These are phyloP conservation scores for Calonectria ilicicola DNA, from an alignment of 2,329 filamentous ascomycete species.

Conservation along the genomic window DNA sequence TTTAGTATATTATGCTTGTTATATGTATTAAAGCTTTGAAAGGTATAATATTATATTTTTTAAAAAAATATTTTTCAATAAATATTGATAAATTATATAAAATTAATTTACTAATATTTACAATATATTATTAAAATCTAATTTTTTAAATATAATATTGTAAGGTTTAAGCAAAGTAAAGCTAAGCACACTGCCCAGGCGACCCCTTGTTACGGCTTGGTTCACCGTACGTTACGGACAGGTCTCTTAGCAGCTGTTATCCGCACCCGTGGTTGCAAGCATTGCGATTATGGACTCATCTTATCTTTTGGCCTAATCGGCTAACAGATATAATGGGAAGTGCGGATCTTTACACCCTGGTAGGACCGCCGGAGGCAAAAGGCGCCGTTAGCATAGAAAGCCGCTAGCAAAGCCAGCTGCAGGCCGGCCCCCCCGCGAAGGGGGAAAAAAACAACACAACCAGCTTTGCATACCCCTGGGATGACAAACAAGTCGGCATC, in stretches of 20 bases:
- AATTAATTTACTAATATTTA: background rate
- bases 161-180: background rate
- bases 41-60: background rate
- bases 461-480: too few species aligned
- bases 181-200: background rate
- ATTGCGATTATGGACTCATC: too few species aligned
- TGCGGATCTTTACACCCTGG: too few species aligned
- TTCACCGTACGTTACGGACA: too few species aligned
- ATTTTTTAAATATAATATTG: background rate
- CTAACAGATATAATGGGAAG: too few species aligned
- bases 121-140: background rate
- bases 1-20: background rate
- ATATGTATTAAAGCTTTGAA: background rate
- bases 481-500: too few species aligned
- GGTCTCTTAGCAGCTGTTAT: too few species aligned
- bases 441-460: too few species aligned
- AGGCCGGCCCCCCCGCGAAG: background rate
- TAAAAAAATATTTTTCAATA: background rate
- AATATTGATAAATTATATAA: background rate
- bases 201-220: too few species aligned
- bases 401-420: background rate
- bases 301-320: too few species aligned
- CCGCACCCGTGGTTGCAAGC: too few species aligned
- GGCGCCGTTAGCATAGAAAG: background rate
- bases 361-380: background rate